These are phyloP conservation scores for Leersia perrieri DNA, from an alignment of 176 grass and related monocot genomes.

Conservation along the genomic window DNA sequence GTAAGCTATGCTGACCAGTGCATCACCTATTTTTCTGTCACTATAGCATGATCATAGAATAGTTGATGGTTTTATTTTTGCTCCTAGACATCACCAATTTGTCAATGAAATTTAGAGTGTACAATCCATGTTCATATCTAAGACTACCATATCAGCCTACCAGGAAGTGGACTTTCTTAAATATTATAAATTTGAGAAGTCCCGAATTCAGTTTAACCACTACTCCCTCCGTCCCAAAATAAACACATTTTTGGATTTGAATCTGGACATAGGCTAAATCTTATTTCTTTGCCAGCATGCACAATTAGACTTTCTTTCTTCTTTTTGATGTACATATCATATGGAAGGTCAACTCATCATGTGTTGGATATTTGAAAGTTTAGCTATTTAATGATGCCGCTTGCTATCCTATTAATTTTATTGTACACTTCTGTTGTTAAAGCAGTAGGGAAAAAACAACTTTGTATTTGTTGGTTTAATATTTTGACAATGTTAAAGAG, in stretches of 20 bases:
- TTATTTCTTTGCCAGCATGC: not conserved
- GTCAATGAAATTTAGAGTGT: not conserved
- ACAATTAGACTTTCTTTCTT: not conserved
- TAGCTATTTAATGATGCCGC: not conserved
- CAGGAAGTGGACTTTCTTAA: not conserved
- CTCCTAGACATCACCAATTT: not conserved
- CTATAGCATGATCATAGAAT: not conserved
- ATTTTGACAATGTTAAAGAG: not conserved
- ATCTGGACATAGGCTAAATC: no score
- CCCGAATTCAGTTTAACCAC: not conserved
- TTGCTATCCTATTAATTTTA: not conserved
- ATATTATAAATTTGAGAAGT: not conserved
- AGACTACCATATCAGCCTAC: not conserved
- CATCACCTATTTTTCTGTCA: not conserved
- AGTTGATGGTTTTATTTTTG: not conserved
- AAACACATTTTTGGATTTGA: no score
- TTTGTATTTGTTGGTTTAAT: not conserved
- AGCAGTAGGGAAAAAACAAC: not conserved
- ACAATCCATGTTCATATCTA: not conserved
- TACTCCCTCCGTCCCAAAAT: no score
- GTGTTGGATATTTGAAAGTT: not conserved
- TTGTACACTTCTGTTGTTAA: not conserved
- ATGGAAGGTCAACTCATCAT: not conserved
- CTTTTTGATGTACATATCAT: not conserved
- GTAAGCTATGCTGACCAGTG: conserved; percentile 24